Percentiles rank a stretch among this genome's conserved stretches.
Conservation (phyloP, 148 eudicot species). For the Nepenthes mirabilis region DNA sequence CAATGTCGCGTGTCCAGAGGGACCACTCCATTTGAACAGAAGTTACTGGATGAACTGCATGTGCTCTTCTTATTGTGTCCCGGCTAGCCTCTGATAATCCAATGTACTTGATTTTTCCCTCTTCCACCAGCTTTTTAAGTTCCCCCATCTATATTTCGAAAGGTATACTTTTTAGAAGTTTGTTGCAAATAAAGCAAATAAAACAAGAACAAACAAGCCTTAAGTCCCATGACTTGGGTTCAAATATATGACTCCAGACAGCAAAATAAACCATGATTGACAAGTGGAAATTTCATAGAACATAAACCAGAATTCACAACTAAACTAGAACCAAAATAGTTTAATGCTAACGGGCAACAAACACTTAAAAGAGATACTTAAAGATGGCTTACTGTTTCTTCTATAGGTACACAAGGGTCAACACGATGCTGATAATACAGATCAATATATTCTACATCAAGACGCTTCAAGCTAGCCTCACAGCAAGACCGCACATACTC, state of each 20-base stretch:
- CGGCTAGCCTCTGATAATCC: constrained; percentile 66
- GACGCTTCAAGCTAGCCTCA: constrained; percentile 47
- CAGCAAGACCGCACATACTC: constrained; percentile 48
- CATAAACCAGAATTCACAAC: no score
- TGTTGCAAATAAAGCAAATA: background rate
- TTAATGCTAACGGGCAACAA: no score
- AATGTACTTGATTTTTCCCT: constrained; percentile 63
- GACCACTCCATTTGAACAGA: constrained; percentile 75
- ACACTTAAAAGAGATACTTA: no score
- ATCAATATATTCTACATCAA: constrained; percentile 48
- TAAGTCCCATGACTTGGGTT: no score
- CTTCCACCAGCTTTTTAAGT: constrained; percentile 61
- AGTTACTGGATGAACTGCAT: constrained; percentile 61
- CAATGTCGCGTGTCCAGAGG: constrained; percentile 61
- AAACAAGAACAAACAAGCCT: background rate
- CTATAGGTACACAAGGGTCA: constrained; percentile 44
- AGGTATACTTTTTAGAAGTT: background rate
- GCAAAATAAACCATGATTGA: no score
- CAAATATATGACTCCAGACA: no score
- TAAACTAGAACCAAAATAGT: no score
- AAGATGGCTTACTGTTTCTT: constrained; percentile 10
- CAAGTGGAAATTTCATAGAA: no score
- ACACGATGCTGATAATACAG: constrained; percentile 47
- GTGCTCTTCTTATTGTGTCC: constrained; percentile 62
- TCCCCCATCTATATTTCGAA: constrained; percentile 42